Conservation (phyloP, 2,329 filamentous ascomycete species). For the Alternaria gaisen region DNA sequence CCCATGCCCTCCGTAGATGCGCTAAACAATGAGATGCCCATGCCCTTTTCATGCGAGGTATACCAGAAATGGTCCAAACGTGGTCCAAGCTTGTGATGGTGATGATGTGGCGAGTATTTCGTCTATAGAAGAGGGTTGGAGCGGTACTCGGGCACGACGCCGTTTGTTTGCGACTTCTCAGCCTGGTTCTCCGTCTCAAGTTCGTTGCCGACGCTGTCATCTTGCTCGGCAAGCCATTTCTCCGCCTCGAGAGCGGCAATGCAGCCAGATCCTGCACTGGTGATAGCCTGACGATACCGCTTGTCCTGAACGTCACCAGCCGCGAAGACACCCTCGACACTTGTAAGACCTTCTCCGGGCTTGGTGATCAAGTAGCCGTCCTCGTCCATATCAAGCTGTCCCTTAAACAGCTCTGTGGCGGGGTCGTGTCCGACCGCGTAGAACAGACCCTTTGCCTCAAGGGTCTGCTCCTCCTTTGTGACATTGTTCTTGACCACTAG, state of each 20-base stretch:
- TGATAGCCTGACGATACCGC: slow-evolving; percentile 96
- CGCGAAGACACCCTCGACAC: slow-evolving; percentile 90
- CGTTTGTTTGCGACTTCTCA: slow-evolving; percentile 61
- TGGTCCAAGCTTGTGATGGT: slow-evolving; percentile 2
- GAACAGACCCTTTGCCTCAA: slow-evolving; percentile 92
- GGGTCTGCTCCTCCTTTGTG: slow-evolving; percentile 79
- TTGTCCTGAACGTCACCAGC: slow-evolving; percentile 99
- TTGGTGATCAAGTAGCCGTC: slow-evolving; percentile 92
- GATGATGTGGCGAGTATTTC: neutral
- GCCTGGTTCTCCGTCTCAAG: slow-evolving; percentile 60
- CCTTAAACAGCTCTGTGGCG: slow-evolving; percentile 89
- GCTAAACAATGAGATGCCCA: slow-evolving; percentile 24
- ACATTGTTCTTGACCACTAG: slow-evolving; percentile 81
- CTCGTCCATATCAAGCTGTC: slow-evolving; percentile 83
- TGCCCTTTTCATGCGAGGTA: slow-evolving; percentile 20
- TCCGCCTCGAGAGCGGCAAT: slow-evolving; percentile 96
- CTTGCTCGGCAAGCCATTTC: slow-evolving; percentile 84
- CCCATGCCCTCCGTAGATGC: slow-evolving; percentile 8
- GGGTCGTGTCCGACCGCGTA: slow-evolving; percentile 98
- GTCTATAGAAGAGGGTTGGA: slow-evolving; percentile 69
- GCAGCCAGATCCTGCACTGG: slow-evolving; percentile 93
- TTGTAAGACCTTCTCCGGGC: slow-evolving; percentile 88
- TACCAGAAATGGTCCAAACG: slow-evolving; percentile 14
- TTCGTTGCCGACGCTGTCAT: slow-evolving; percentile 62
- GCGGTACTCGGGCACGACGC: slow-evolving; percentile 68